These are phyloP conservation scores for Penicillium fimorum DNA, from an alignment of 495 filamentous ascomycete species.

Conservation along the genomic window DNA sequence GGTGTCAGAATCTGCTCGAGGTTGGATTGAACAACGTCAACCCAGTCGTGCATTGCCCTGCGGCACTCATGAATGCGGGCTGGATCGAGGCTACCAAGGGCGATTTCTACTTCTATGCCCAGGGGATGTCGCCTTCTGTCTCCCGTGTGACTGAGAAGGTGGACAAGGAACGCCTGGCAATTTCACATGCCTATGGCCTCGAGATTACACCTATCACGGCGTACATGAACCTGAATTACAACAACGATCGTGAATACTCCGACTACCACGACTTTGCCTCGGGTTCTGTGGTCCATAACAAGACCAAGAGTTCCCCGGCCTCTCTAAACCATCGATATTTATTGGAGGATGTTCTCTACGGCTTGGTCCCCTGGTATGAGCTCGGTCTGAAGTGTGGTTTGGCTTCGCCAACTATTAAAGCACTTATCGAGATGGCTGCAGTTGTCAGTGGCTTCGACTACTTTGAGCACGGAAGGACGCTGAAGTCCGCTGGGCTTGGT, in stretches of 20 bases:
- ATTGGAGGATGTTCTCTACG: conserved; percentile 17
- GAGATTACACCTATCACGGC: conserved; percentile 16
- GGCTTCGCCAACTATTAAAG: conserved; percentile 18
- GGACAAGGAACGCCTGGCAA: conserved; percentile 19
- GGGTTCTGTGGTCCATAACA: conserved; percentile 20
- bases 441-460: conserved; percentile 56
- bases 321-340: conserved; percentile 20
- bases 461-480: conserved; percentile 83
- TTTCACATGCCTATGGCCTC: conserved; percentile 17
- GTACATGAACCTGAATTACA: conserved; percentile 24
- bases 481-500: conserved; percentile 70
- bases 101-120: conserved; percentile 24
- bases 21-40: conserved; percentile 24
- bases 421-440: conserved; percentile 21
- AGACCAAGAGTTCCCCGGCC: conserved; percentile 20
- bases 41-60: conserved; percentile 22
- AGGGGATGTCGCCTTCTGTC: conserved; percentile 21
- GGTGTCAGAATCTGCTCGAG: conserved; percentile 19
- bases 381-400: conserved; percentile 18
- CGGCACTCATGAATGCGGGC: conserved; percentile 21
- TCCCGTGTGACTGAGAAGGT: conserved; percentile 19
- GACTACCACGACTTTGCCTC: conserved; percentile 22
- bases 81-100: conserved; percentile 24
- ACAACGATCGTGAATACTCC: conserved; percentile 13
- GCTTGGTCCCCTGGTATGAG: conserved; percentile 22